A percentile compares a stretch with the other conserved stretches of the same genome.
Evolutionary conservation across 768 basidiomycete species (phyloP).

Genomic region (Mycena epipterygia): DNA sequence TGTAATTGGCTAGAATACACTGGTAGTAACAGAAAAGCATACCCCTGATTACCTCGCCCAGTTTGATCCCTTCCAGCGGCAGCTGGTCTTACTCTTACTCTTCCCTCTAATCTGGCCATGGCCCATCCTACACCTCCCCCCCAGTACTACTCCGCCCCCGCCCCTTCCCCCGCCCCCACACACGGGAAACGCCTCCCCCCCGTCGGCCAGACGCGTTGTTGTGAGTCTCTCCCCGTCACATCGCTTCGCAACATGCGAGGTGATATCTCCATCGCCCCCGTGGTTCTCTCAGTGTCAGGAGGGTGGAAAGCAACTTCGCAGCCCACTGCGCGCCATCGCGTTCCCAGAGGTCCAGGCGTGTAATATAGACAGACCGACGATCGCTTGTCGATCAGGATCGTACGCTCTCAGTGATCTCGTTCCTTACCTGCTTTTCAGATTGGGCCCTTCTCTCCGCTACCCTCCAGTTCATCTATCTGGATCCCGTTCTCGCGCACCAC

Average conservation of each 20-base stretch:
- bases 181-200: constrained; percentile 58
- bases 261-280: constrained; percentile 51
- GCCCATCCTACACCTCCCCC: constrained; percentile 41
- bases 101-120: constrained; percentile 14
- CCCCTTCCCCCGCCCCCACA: constrained; percentile 45
- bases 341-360: not conserved
- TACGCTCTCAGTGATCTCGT: constrained; percentile 39
- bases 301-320: not conserved
- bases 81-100: constrained; percentile 14
- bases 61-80: constrained; percentile 11
- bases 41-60: constrained; percentile 16
- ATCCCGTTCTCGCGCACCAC: constrained; percentile 82
- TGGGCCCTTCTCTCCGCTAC: constrained; percentile 86
- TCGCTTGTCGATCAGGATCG: constrained; percentile 53
- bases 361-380: constrained; percentile 40
- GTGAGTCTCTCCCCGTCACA: constrained; percentile 61
- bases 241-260: constrained; percentile 36
- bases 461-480: constrained; percentile 85
- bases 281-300: not conserved
- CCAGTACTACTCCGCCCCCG: constrained; percentile 43
- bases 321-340: not conserved
- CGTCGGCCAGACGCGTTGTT: constrained; percentile 82
- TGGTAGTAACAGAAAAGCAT: not conserved
- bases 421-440: constrained; percentile 59
- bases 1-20: too few species aligned